Conservation (phyloP, 352 stramenopile species). For the Pythium dissimile region DNA sequence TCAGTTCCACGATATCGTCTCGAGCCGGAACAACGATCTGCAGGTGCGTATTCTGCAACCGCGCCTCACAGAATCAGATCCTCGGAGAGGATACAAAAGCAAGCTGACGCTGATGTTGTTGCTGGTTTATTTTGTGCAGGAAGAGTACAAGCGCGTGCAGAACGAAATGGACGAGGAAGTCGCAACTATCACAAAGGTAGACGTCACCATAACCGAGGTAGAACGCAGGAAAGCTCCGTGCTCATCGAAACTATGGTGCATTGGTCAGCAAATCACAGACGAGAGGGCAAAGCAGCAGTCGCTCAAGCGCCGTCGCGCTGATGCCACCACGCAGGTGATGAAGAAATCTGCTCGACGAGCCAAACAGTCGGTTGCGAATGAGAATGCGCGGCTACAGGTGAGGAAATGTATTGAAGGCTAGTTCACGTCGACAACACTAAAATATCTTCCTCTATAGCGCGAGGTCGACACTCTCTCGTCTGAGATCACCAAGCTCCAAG, state of each 20-base stretch:
- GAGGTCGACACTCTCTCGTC: slow-evolving; percentile 42
- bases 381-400: slow-evolving; percentile 34
- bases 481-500: slow-evolving; percentile 50
- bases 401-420: background rate
- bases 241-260: background rate
- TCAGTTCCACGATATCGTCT: slow-evolving; percentile 61
- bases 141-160: slow-evolving; percentile 72
- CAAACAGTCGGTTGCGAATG: slow-evolving; percentile 18
- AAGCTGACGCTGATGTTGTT: background rate
- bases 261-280: slow-evolving; percentile 39
- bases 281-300: slow-evolving; percentile 16
- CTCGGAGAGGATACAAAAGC: too few species aligned
- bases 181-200: slow-evolving; percentile 27
- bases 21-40: slow-evolving; percentile 67
- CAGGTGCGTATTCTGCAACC: slow-evolving; percentile 34
- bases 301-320: slow-evolving; percentile 31
- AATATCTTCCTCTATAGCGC: background rate
- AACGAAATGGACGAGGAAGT: slow-evolving; percentile 69
- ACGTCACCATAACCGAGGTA: background rate
- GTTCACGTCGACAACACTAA: background rate
- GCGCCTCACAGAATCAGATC: too few species aligned
- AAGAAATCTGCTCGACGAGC: slow-evolving; percentile 30
- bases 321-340: slow-evolving; percentile 23
- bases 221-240: too few species aligned
- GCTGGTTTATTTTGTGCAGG: slow-evolving; percentile 9